Evolutionary conservation across 148 eudicot species (phyloP), one percentile per base, ranked within the genome.

Genomic region (Spergularia marina): DNA sequence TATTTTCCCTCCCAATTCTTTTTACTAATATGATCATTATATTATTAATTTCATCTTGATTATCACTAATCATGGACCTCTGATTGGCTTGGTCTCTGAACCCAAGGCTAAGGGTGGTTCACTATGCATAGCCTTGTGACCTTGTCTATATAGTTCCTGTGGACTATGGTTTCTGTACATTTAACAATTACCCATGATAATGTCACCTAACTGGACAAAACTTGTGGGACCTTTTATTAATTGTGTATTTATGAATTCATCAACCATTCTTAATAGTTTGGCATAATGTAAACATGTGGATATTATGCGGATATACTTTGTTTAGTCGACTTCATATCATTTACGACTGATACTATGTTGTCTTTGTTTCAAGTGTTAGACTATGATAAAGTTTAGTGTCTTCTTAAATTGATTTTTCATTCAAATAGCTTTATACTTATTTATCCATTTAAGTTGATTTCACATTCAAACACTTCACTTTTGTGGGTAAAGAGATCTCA

Each of bases 71-170:
- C 40, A 61, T 62, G 76, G 44, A 47, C 12, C 40, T 64, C 21
- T 77, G 64, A 77, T 71, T 77, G 74, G 63, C 25, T 41, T 71
- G 69, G 80, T 10, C 53, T 63, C 34, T 77, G 74, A 77, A 51
- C 61, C 74, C 74, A 30, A 30, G 36, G 36, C 74, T 18, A 52
- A 53, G 25, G 14, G 9, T 57, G 80, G 41, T 51, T 75, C 65
- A 65, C 52, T 23, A 47, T 39, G 54, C 71, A 60, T 71, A 56
- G 44, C 66, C 55, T 67, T 67, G 72, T 61, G 73, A 66, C 20
- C 63, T 68, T 79, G 78, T 68, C 63, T 58, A 12, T 21, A 40
- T 20, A 78, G 72, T 49, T 72, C 58, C 51, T 44, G 56, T 39
- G 12, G 23, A 30, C 36, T 30, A 30, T 30, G 36, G 36, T 36